Evolutionary conservation across 1,284 basidiomycete genomes (phyloP).

Genomic region (Cryptococcus maquisensis): DNA sequence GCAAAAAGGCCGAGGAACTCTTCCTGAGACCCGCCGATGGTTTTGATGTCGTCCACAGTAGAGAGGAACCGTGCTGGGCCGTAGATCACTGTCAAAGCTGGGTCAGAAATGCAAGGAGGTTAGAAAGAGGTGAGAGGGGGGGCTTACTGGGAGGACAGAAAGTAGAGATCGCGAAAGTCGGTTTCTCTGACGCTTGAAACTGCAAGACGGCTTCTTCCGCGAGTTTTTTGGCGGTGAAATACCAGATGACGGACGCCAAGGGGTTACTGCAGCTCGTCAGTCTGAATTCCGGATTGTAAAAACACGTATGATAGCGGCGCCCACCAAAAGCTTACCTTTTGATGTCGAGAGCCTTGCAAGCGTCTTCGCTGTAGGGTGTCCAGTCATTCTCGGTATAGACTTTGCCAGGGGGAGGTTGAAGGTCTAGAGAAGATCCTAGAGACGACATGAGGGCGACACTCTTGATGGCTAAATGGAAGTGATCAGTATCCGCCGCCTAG

Average conservation of each 20-base stretch:
- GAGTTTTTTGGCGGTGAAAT: constrained; percentile 32
- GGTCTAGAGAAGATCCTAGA: constrained; percentile 39
- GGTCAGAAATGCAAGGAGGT: too few species aligned
- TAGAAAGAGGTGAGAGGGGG: background rate
- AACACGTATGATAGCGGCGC: too few species aligned
- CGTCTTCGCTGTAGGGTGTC: constrained; percentile 28
- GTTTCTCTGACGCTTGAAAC: constrained; percentile 11
- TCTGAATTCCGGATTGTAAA: too few species aligned
- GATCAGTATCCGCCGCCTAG: background rate
- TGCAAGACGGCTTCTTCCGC: constrained; percentile 28
- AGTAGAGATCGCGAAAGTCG: constrained; percentile 8
- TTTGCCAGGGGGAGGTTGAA: constrained; percentile 10
- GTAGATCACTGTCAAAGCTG: constrained; percentile 18
- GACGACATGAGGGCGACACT: constrained; percentile 52
- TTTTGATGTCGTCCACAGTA: background rate
- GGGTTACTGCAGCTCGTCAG: too few species aligned
- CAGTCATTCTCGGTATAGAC: constrained; percentile 41
- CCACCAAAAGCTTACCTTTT: constrained; percentile 12
- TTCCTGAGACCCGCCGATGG: background rate
- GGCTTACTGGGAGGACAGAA: constrained; percentile 7
- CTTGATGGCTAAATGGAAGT: constrained; percentile 34
- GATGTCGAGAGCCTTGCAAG: constrained; percentile 9
- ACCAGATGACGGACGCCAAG: background rate
- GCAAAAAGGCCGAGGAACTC: background rate
- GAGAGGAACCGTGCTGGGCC: constrained; percentile 21